Base-by-base conservation (phyloP, 495 filamentous ascomycete genomes). In the Paragyromitra xinjiangensis region DNA sequence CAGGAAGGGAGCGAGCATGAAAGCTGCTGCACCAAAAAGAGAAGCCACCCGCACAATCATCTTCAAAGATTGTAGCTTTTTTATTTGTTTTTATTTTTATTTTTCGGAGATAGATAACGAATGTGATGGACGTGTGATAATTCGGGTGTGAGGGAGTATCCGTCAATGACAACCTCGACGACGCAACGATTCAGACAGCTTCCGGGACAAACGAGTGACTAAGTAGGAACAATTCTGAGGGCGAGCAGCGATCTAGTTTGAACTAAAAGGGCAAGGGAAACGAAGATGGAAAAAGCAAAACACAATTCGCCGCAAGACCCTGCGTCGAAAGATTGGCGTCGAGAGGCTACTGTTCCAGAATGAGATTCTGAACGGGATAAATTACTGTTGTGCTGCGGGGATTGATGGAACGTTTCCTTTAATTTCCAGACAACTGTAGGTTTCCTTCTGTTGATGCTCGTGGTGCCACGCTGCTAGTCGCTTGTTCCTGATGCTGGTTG, bases 11-110 rank as follows among this genome's bases (percentile, higher is more conserved):
- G 61, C 51, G 29, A 77, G 69, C 74, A 77, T 66, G 62, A 77
- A 77, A 51, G 61, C 61, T 37, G 61, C 74, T 40, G 69, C 74
- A 61, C 74, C 69, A 39, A 77, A 77, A 65, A 77, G 74, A 59
- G 74, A 12, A 45, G 74, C 61, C 69, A 77, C 74, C 73, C 74
- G 74, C 73, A 77, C 74, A 77, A 77, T 77, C 74, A 77, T 77
- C 19, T 73, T 76, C 19, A 50, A 59, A 16, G 37, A 71, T 56
- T 72, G 50, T 14, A 14, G 26, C 12, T 12, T 12, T 24, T 19
- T 9, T 26, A 26, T 56, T 61, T 37, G 6, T 53, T 53, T 53
- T 53, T 53, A 19, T 75, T 26, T 75, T 63, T 64, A 56, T 73
- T 40, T 61, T 50, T 45, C 19, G 29, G 51, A 24, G 74, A 73